Conservation (phyloP, 495 filamentous ascomycete genomes). For the Daldinia loculata region DNA sequence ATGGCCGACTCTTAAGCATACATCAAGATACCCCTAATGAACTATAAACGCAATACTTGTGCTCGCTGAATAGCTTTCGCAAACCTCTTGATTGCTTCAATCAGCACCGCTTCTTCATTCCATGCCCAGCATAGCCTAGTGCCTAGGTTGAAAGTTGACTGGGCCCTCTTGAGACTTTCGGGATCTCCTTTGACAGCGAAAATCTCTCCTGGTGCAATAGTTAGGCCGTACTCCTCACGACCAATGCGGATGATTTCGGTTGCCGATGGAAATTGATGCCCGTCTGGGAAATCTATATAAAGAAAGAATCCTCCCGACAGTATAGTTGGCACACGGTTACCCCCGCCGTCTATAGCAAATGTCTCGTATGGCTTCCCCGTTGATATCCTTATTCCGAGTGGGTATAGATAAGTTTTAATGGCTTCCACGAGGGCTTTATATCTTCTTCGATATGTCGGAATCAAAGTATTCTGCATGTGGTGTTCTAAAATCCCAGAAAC, state of each 20-base stretch:
- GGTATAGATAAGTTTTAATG: slow-evolving; percentile 64
- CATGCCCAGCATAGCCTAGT: slow-evolving; percentile 75
- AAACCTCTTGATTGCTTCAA: slow-evolving; percentile 68
- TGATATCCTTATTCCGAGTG: slow-evolving; percentile 64
- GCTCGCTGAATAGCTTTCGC: slow-evolving; percentile 37
- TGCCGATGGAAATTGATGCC: slow-evolving; percentile 52
- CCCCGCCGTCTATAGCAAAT: slow-evolving; percentile 17
- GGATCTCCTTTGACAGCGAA: slow-evolving; percentile 69
- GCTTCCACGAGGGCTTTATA: slow-evolving; percentile 63
- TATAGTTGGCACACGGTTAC: slow-evolving; percentile 24
- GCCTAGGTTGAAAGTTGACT: slow-evolving; percentile 54
- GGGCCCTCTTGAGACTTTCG: slow-evolving; percentile 42
- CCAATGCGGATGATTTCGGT: slow-evolving; percentile 60
- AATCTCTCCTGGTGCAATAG: slow-evolving; percentile 65
- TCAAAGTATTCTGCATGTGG: slow-evolving; percentile 51
- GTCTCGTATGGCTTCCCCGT: slow-evolving; percentile 27
- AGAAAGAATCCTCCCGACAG: slow-evolving; percentile 74
- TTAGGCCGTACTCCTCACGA: slow-evolving; percentile 61
- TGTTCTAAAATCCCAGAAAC: slow-evolving; percentile 56
- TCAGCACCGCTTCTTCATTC: slow-evolving; percentile 66
- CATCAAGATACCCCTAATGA: too few relatives aligned
- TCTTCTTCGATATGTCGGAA: slow-evolving; percentile 65
- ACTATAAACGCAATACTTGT: not conserved
- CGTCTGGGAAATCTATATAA: slow-evolving; percentile 68
- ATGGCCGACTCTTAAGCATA: too few relatives aligned